These are phyloP conservation scores for Liriodendron chinense DNA, from an alignment of 164 flowering plant genomes.

Conservation along the genomic window DNA sequence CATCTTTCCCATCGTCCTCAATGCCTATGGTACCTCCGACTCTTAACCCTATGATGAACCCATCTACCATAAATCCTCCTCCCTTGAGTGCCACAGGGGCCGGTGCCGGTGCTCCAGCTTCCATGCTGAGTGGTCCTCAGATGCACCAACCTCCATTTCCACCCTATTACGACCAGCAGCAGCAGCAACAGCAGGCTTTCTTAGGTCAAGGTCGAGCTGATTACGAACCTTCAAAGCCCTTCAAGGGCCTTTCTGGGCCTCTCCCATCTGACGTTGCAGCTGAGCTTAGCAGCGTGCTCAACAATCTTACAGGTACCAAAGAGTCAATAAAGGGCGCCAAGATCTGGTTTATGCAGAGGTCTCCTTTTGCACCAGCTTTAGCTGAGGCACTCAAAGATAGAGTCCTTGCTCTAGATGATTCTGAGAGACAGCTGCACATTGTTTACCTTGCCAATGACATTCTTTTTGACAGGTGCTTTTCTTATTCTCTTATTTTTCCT, in stretches of 20 bases:
- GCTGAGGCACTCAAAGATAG: slow-evolving; percentile 90
- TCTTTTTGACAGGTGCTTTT: slow-evolving; percentile 83
- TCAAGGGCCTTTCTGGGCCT: slow-evolving; percentile 78
- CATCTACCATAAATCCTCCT: slow-evolving; percentile 29
- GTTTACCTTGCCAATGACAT: slow-evolving; percentile 94
- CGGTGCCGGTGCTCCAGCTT: slow-evolving; percentile 29
- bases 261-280: slow-evolving; percentile 89
- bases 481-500: neutral
- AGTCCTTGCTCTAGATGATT: slow-evolving; percentile 68
- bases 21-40: slow-evolving; percentile 59
- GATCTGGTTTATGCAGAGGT: slow-evolving; percentile 96
- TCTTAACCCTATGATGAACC: slow-evolving; percentile 57
- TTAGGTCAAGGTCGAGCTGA: slow-evolving; percentile 59
- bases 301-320: slow-evolving; percentile 83
- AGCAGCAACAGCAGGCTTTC: slow-evolving; percentile 54
- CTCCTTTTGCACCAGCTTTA: slow-evolving; percentile 83
- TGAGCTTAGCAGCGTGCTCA: slow-evolving; percentile 71
- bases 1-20: slow-evolving; percentile 55
- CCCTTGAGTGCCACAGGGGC: slow-evolving; percentile 31
- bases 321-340: slow-evolving; percentile 97
- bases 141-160: slow-evolving; percentile 74
- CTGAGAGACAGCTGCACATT: slow-evolving; percentile 88
- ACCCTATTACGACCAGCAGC: slow-evolving; percentile 72
- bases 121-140: slow-evolving; percentile 48
- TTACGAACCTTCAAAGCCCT: slow-evolving; percentile 59